These are phyloP conservation scores for Mycena metata DNA, from an alignment of 768 basidiomycete species.

Conservation along the genomic window DNA sequence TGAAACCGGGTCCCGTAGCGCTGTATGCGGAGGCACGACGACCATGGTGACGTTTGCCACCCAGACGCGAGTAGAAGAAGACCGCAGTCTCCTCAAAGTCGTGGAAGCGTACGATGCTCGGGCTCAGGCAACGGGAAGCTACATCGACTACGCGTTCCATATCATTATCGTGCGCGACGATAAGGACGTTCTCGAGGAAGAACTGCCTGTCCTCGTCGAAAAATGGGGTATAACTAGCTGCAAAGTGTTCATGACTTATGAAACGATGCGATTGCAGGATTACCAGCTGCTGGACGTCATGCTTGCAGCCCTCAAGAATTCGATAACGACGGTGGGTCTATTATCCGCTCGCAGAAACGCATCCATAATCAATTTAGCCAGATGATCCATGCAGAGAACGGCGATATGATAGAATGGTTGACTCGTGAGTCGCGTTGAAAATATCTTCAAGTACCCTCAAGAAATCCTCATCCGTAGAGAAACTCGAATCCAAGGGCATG, in stretches of 20 bases:
- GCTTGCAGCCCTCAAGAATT: conserved; percentile 19
- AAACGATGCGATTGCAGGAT: conserved; percentile 22
- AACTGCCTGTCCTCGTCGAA: conserved; percentile 16
- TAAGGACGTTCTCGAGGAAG: conserved; percentile 10
- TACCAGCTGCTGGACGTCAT: conserved; percentile 23
- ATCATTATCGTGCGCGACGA: conserved; percentile 25
- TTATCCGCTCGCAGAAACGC: background rate
- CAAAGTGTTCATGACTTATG: conserved; percentile 23
- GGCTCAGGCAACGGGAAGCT: conserved; percentile 20
- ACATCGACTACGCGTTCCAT: conserved; percentile 24
- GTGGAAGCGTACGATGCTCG: conserved; percentile 18
- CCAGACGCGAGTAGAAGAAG: conserved; percentile 15
- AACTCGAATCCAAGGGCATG: conserved; percentile 23
- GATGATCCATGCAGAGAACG: conserved; percentile 26
- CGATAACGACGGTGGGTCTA: conserved; percentile 3
- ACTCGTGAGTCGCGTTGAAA: background rate
- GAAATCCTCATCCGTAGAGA: background rate
- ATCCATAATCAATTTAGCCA: background rate
- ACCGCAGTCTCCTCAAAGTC: conserved; percentile 22
- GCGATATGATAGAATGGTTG: conserved; percentile 24
- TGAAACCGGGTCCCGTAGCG: conserved; percentile 19
- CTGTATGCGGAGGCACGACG: conserved; percentile 19
- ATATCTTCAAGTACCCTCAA: too few species aligned
- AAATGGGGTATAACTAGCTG: conserved; percentile 27
- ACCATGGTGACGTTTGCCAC: conserved; percentile 18